Evolutionary conservation across 108 stramenopile species (phyloP).

Genomic region (Epithemia pelagica): DNA sequence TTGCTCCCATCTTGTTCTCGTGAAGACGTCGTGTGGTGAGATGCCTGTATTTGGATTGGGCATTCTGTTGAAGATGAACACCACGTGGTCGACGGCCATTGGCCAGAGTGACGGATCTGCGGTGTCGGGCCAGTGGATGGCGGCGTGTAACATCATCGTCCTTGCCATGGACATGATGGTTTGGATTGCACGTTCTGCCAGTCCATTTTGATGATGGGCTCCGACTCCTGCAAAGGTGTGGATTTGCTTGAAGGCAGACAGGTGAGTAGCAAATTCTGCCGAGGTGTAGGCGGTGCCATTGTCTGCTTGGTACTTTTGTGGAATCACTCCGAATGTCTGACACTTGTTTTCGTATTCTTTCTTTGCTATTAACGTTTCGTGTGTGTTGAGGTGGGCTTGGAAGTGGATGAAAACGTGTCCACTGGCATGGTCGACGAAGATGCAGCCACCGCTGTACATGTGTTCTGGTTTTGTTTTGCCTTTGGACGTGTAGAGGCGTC

Average conservation of each 20-base stretch:
- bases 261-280: background rate
- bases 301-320: background rate
- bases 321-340: too few species aligned
- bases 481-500: too few species aligned
- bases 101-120: too few species aligned
- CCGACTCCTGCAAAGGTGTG: constrained; percentile 35
- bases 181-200: too few species aligned
- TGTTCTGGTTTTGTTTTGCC: too few species aligned
- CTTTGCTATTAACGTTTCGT: constrained; percentile 19
- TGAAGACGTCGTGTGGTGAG: constrained; percentile 17
- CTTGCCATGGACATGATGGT: too few species aligned
- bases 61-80: constrained; percentile 20
- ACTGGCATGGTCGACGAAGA: too few species aligned
- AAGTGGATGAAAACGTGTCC: constrained; percentile 1
- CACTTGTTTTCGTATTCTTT: constrained; percentile 11
- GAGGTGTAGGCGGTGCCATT: constrained; percentile 11
- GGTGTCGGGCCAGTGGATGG: too few species aligned
- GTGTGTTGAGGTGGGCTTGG: background rate
- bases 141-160: too few species aligned
- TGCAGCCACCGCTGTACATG: too few species aligned
- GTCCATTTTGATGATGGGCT: too few species aligned
- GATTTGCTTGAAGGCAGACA: constrained; percentile 8
- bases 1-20: constrained; percentile 8
- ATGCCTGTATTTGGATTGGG: constrained; percentile 9
- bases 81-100: too few species aligned